Evolutionary conservation across 2,329 filamentous ascomycete species (phyloP).

Genomic region (Lomentospora prolificans): DNA sequence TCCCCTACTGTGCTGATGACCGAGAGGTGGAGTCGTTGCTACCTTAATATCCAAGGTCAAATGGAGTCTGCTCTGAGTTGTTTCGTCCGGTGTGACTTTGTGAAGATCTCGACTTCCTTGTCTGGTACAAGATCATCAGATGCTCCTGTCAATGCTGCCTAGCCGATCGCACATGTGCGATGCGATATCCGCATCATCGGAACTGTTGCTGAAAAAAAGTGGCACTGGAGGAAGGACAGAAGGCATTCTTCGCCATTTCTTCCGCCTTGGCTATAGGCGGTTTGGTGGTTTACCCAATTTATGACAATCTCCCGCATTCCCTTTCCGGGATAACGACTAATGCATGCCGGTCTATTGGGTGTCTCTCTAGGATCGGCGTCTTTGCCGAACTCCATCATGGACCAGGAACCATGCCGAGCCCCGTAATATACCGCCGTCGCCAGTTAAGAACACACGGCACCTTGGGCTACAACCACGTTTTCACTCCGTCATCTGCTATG

Average conservation of each 20-base stretch:
- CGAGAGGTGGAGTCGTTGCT: not conserved
- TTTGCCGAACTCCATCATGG: not conserved
- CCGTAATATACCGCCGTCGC: constrained; percentile 5
- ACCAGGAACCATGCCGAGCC: not conserved
- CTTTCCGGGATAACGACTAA: constrained; percentile 2
- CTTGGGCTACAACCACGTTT: not conserved
- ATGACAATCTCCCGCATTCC: constrained; percentile 2
- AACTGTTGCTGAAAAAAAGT: not conserved
- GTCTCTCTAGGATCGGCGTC: not conserved
- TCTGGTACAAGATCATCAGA: not conserved
- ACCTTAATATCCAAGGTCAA: not conserved
- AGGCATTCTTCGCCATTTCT: not conserved
- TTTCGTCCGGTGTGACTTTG: not conserved
- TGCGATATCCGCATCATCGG: not conserved
- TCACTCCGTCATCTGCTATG: not conserved
- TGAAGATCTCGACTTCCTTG: not conserved
- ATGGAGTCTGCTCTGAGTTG: not conserved
- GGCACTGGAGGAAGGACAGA: not conserved
- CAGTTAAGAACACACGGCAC: constrained; percentile 1
- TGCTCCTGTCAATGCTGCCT: too few relatives aligned
- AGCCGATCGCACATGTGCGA: too few relatives aligned
- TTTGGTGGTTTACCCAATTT: not conserved
- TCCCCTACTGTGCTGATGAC: too few relatives aligned
- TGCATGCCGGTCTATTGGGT: not conserved
- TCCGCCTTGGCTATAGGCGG: not conserved